A percentile compares a stretch with the other conserved stretches of the same genome.
Evolutionary conservation across 176 grass and related monocot genomes (phyloP).

Genomic region (Bonia amplexicaulis): DNA sequence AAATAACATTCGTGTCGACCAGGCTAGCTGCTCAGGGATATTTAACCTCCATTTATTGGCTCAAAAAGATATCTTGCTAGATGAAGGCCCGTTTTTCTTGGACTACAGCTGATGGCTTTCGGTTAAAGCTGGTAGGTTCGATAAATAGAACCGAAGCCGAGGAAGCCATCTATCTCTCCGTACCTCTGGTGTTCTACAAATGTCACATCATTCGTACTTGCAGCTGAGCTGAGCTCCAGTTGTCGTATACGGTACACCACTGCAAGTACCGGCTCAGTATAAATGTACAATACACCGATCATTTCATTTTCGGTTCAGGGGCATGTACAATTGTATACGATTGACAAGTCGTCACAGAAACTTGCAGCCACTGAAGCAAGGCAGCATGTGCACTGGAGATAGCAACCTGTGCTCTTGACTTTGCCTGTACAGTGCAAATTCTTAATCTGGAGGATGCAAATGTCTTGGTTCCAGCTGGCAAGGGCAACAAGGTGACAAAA

Average conservation of each 20-base stretch:
- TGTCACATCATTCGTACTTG: background rate
- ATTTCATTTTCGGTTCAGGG: too few relatives aligned
- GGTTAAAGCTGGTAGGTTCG: too few relatives aligned
- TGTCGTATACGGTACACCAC: background rate
- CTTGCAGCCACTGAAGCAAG: too few relatives aligned
- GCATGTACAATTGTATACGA: background rate
- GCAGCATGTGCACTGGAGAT: background rate
- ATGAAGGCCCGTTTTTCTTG: too few relatives aligned
- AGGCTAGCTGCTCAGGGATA: background rate
- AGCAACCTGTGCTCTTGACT: background rate
- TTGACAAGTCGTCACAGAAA: background rate
- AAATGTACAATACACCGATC: background rate
- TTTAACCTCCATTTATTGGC: constrained; percentile 10
- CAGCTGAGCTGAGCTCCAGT: background rate
- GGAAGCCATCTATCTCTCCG: background rate
- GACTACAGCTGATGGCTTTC: fast-evolving
- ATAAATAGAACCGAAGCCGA: too few relatives aligned
- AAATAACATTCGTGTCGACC: constrained; percentile 44
- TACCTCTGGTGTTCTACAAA: background rate
- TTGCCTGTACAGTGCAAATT: background rate
- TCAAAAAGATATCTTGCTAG: background rate
- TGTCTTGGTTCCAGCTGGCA: background rate
- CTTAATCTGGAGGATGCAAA: background rate
- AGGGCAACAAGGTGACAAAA: background rate
- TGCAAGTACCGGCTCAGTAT: background rate